A percentile compares a stretch with the other conserved stretches of the same genome.
Conservation (phyloP, 208 protist species). For the Trypanosoma vivax region DNA sequence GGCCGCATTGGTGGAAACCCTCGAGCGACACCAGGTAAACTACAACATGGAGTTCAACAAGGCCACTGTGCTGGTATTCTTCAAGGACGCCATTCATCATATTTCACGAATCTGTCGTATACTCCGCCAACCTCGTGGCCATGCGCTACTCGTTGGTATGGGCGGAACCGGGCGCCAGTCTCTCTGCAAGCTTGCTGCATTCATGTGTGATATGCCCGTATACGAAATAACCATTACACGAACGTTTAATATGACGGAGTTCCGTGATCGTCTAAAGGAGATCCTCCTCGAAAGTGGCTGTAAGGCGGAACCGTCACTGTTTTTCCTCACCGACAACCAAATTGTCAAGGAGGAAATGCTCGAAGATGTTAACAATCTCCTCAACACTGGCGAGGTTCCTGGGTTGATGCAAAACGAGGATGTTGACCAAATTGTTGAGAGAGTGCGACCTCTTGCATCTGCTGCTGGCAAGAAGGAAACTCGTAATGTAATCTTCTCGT, state of each 20-base stretch:
- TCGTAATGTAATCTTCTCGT: slow-evolving; percentile 86
- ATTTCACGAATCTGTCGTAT: slow-evolving; percentile 94
- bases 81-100: slow-evolving; percentile 95
- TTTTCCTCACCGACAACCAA: slow-evolving; percentile 94
- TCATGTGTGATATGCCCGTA: slow-evolving; percentile 88
- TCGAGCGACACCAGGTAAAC: slow-evolving; percentile 85
- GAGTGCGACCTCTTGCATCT: slow-evolving; percentile 72
- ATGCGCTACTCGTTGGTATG: slow-evolving; percentile 96
- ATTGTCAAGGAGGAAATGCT: slow-evolving; percentile 94
- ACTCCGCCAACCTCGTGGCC: slow-evolving; percentile 93
- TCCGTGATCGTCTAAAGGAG: slow-evolving; percentile 91
- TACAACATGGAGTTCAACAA: slow-evolving; percentile 92
- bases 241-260: slow-evolving; percentile 91
- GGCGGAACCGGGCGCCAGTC: slow-evolving; percentile 95
- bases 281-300: slow-evolving; percentile 84
- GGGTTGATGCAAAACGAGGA: slow-evolving; percentile 95
- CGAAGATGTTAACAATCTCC: slow-evolving; percentile 97
- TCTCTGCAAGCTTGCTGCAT: slow-evolving; percentile 92
- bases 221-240: slow-evolving; percentile 89
- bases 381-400: slow-evolving; percentile 96
- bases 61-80: slow-evolving; percentile 94
- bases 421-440: slow-evolving; percentile 90
- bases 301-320: slow-evolving; percentile 85
- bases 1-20: slow-evolving; percentile 39
- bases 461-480: slow-evolving; percentile 91